Evolutionary conservation across 352 stramenopile species (phyloP), one percentile per base, ranked within the genome.

Genomic region (Phytophthora palmivora): DNA sequence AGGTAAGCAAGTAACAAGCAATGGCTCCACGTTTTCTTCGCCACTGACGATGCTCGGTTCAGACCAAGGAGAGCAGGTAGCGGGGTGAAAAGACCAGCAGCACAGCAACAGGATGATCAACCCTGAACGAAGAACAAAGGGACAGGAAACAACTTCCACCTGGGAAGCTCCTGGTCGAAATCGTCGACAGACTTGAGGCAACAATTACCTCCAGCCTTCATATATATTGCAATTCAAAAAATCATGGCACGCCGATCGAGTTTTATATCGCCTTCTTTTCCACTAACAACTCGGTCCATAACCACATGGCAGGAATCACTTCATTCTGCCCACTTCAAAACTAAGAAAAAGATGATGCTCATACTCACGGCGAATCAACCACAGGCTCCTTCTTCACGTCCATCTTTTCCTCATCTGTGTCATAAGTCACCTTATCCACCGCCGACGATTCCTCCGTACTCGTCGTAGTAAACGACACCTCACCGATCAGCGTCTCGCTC

Each of bases 341-440:
- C 14, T 24, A 41, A 28, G 24, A 28, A 28, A n/a, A n/a, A n/a
- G n/a, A 28, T n/a, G 33, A 7, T 41, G 21, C n/a, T 10, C 58
- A 24, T 64, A 61, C 50, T 58, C 16, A 49, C 26, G 15, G 18
- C n/a, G 51, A 66, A 30, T 71, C 62, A 63, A 66, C 57, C 38
- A 70, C 66, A n/a, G 52, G 61, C 22, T 81, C 72, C 19, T 64
- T 41, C 60, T 75, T 70, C 15, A 74, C 59, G 9, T 77, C 56
- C 18, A 58, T 11, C 7, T 58, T 33, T n/a, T 78, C 58, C 6
- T 72, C 57, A 5, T 67, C 58, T 2, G 12, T 41, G 24, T 59
- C 47, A 50, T 51, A 53, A 46, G 16, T 16, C 12, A 52, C 36
- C 36, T 57, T 21, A 44, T 44, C 5, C 21, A 37, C 21, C 38